phyloP scores from a whole-genome alignment of 371 early-diverging fungal genomes.

The Mucor indicus region DNA sequence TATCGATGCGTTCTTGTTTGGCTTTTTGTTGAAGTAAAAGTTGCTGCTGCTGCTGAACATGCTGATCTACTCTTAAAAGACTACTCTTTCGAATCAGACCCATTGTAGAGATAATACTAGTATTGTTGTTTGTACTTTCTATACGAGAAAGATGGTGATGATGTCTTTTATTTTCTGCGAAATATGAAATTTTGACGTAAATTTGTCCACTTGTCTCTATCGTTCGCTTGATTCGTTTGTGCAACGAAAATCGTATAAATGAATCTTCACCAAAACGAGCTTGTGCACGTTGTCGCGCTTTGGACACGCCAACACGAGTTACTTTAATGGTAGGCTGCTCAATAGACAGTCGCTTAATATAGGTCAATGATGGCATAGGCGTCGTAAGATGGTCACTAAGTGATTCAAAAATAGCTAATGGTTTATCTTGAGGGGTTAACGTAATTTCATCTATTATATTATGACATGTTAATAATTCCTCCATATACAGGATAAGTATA shows the following conservation, averaged over 20 bases:
- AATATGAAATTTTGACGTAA: constrained; percentile 43
- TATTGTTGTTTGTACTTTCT: neutral
- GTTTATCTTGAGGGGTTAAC: constrained; percentile 55
- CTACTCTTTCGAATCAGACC: constrained; percentile 18
- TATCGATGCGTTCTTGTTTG: constrained; percentile 33
- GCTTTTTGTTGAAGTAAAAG: neutral
- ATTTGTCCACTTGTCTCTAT: constrained; percentile 39
- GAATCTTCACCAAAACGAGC: constrained; percentile 44
- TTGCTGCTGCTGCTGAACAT: constrained; percentile 9
- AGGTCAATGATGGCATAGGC: constrained; percentile 53
- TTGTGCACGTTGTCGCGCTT: constrained; percentile 30
- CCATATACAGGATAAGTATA: neutral
- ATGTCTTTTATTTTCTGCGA: constrained; percentile 20
- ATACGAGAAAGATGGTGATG: neutral
- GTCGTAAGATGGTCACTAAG: constrained; percentile 59
- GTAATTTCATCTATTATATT: constrained; percentile 50
- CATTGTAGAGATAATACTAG: constrained; percentile 17
- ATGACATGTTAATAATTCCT: neutral
- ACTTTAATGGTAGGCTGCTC: constrained; percentile 32
- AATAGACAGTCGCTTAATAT: constrained; percentile 34
- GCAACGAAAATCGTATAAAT: constrained; percentile 48
- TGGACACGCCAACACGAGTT: constrained; percentile 33
- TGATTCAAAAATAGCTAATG: constrained; percentile 59
- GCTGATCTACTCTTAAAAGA: constrained; percentile 13
- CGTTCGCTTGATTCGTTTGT: constrained; percentile 49